Percentiles rank a stretch among this genome's conserved stretches.
These are phyloP conservation scores for Rosa multiflora DNA, from an alignment of 306 rosid genomes.

Conservation along the genomic window DNA sequence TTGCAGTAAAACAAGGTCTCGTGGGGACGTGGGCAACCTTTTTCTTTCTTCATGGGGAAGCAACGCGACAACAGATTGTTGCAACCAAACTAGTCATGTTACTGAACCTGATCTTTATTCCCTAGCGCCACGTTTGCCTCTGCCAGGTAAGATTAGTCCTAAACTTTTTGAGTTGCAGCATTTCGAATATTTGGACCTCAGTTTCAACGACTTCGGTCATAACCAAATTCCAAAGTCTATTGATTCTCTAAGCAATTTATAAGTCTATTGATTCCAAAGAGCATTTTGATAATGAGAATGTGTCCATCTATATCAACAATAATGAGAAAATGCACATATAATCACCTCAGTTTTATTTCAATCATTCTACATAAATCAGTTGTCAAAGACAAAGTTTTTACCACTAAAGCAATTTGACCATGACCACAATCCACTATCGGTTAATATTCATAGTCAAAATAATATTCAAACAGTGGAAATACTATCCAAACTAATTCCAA, in stretches of 20 bases:
- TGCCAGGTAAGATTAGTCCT: conserved; percentile 6
- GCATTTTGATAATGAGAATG: too few relatives aligned
- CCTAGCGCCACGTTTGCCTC: neutral
- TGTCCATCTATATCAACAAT: too few relatives aligned
- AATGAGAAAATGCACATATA: too few relatives aligned
- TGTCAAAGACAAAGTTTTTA: too few relatives aligned
- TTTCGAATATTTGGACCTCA: conserved; percentile 13
- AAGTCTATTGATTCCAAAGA: neutral
- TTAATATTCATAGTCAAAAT: too few relatives aligned
- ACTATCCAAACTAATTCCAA: too few relatives aligned
- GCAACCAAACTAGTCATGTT: conserved; percentile 16
- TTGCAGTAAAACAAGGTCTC: neutral
- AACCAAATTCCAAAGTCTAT: neutral
- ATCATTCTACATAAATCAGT: too few relatives aligned
- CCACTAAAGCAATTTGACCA: too few relatives aligned
- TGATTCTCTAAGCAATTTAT: neutral
- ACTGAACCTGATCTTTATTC: neutral
- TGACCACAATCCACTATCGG: neutral
- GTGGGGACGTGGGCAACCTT: too few relatives aligned
- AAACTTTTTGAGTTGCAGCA: neutral
- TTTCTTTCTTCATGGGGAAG: neutral
- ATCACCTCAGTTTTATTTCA: too few relatives aligned
- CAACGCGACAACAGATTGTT: conserved; percentile 12
- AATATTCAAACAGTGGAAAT: too few relatives aligned
- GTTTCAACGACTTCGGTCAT: neutral